Evolutionary conservation across 2,329 filamentous ascomycete genomes (phyloP), one percentile per base, ranked within the genome.

Genomic region (Fusarium oxysporum): DNA sequence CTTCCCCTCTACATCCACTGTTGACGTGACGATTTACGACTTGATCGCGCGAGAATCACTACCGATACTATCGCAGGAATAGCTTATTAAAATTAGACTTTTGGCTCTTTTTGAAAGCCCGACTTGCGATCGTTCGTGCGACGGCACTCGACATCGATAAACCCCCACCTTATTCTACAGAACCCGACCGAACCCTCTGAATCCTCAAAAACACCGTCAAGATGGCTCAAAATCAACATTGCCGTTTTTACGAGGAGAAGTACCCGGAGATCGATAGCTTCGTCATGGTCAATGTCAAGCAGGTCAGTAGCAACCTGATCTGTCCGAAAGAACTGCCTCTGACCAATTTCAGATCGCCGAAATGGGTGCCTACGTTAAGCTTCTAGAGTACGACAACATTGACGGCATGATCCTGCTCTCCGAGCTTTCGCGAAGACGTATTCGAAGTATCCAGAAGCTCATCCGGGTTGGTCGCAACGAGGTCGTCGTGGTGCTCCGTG

Each of bases 271-370:
- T 99, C 83, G 96, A 99, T 86, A 97, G 94, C 89, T 98, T 98
- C 86, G 97, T 99, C 82, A 99, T 99, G 96, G 96, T 99, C 83
- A 99, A 98, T 85, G 96, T 98, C 80, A 97, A 97, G 90, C 95
- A 97, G 92, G 93, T 95, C 82, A 72, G 88, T 80, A 65, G 62
- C 61, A 64, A 32, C 53, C 50, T 61, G 44, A 54, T 60, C 45
- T 48, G 61, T 51, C 58, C 62, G 63, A 60, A 67, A 65, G 54
- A 40, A 41, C 50, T 63, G 50, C 56, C 48, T 72, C 73, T 77
- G 68, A 78, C 71, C 68, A 41, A 60, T 57, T 35, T 55, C 78
- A 96, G 93, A 99, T 99, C 82, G 96, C 96, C 83, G 97, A 99
- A 86, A 99, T 99, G 97, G 96, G 96, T 84, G 96, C 97, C 79